Evolutionary conservation across 345 rosid genomes (phyloP), one percentile per base, ranked within the genome.

Genomic region (Orychophragmus violaceus): DNA sequence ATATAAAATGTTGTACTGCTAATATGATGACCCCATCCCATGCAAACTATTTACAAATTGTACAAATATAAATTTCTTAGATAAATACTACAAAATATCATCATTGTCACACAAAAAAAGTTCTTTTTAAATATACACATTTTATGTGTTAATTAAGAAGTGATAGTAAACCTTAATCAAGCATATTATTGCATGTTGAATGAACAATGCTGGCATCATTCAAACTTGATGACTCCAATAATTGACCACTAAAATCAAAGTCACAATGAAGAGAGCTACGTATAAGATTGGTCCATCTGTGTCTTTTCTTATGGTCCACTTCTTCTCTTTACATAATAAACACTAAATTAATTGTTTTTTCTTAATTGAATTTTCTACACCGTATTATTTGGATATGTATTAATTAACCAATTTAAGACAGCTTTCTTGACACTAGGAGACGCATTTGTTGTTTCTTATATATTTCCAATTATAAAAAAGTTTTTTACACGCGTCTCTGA

Each of bases 341-440:
- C 22, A 66, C 33, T 19, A 6, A 19, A 9, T 22, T 6, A 23
- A 11, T 23, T 22, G 24, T 16, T 49, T 32, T 10, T 14, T 10
- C 7, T 50, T 3, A 23, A 10, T 50, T 36, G 10, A 24, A 17
- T 35, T 22, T 57, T 25, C 44, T n/a, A 27, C 21, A 13, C 14
- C 28, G 18, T 32, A 22, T 27, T 12, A 50, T 27, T 46, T 16
- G 58, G 18, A 50, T 14, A 23, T 24, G 27, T n/a, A 14, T 21
- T 44, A 23, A 33, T 57, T 1, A 54, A 42, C 63, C 54, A 68
- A 32, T 57, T 16, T 19, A 52, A 62, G 7, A 8, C 42, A 52
- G 62, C 11, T 70, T 70, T 70, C 74, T 30, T 62, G 37, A 70
- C 68, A n/a, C n/a, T n/a, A n/a, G n/a, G n/a, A n/a, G n/a, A n/a